Percentiles rank a stretch among this genome's conserved stretches.
phyloP scores from a whole-genome alignment of 345 rosid species.

The Sonneratia alba region DNA sequence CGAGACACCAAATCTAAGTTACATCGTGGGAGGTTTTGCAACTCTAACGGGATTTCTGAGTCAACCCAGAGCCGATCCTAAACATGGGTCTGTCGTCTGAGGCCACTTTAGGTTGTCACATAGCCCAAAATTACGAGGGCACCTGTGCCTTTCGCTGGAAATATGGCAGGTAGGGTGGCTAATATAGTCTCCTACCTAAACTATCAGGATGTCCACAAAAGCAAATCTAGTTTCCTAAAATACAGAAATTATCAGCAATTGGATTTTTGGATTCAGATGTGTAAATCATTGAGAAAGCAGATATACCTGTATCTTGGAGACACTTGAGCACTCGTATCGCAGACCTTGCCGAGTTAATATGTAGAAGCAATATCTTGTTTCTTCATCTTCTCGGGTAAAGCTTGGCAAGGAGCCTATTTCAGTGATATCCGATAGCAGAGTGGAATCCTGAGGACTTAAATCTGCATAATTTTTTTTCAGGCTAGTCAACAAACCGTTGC shows the following conservation, averaged over 20 bases:
- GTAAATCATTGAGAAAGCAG: not conserved
- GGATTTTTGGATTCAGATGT: not conserved
- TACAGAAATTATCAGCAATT: not conserved
- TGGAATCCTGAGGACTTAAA: constrained; percentile 89
- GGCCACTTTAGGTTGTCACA: too few relatives aligned
- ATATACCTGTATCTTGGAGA: constrained; percentile 61
- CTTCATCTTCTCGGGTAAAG: constrained; percentile 57
- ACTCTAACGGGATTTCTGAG: too few relatives aligned
- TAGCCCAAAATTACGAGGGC: too few relatives aligned
- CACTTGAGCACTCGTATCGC: constrained; percentile 70
- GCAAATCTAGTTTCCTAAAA: too few relatives aligned
- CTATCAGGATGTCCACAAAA: too few relatives aligned
- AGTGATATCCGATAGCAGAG: constrained; percentile 67
- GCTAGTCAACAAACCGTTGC: not conserved
- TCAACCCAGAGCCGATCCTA: not conserved
- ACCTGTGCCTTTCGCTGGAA: too few relatives aligned
- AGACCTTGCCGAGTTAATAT: constrained; percentile 71
- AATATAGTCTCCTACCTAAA: too few relatives aligned
- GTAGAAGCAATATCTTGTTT: constrained; percentile 47
- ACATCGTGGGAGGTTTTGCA: not conserved
- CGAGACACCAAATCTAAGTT: not conserved
- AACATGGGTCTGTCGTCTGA: too few relatives aligned
- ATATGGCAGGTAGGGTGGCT: too few relatives aligned
- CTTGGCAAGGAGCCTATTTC: constrained; percentile 65
- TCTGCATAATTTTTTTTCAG: constrained; percentile 33